Evolutionary conservation across 202 grass and related monocot species (phyloP).

Genomic region (Digitaria exilis): DNA sequence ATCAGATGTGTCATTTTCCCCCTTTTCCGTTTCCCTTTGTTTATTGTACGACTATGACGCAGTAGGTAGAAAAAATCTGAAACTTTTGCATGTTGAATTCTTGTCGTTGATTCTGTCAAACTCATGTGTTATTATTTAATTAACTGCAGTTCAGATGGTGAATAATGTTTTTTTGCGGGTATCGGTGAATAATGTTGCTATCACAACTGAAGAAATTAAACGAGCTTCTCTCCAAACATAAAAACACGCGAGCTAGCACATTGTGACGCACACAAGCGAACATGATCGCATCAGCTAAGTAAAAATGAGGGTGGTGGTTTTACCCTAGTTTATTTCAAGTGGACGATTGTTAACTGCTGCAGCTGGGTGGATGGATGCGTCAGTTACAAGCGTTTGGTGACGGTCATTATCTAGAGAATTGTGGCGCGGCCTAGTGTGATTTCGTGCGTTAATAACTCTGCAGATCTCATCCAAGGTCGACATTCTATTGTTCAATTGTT

Average conservation of each 20-base stretch:
- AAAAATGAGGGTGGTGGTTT: too few relatives aligned
- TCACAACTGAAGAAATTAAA: not conserved
- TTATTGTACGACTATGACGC: not conserved
- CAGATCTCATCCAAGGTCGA: conserved; percentile 2
- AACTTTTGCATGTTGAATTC: not conserved
- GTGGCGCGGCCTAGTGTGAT: conserved; percentile 26
- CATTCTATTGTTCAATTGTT: not conserved
- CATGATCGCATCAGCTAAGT: too few relatives aligned
- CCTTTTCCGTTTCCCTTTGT: not conserved
- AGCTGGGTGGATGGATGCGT: not conserved
- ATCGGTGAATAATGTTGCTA: too few relatives aligned
- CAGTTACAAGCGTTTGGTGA: conserved; percentile 25
- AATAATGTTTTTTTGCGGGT: too few relatives aligned
- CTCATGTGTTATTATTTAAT: not conserved
- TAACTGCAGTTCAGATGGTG: not conserved
- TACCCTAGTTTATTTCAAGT: not conserved
- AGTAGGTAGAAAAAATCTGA: not conserved
- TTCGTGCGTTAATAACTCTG: not conserved
- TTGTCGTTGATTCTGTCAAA: conserved; percentile 17
- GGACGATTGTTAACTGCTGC: not conserved
- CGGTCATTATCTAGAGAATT: conserved; percentile 26
- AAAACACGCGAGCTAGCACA: not conserved
- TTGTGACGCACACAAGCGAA: not conserved
- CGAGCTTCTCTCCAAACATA: not conserved
- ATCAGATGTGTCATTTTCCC: not conserved